Percentiles rank a stretch among this genome's conserved stretches.
Conservation (phyloP, 2,329 filamentous ascomycete species). For the Zasmidium cellare region DNA sequence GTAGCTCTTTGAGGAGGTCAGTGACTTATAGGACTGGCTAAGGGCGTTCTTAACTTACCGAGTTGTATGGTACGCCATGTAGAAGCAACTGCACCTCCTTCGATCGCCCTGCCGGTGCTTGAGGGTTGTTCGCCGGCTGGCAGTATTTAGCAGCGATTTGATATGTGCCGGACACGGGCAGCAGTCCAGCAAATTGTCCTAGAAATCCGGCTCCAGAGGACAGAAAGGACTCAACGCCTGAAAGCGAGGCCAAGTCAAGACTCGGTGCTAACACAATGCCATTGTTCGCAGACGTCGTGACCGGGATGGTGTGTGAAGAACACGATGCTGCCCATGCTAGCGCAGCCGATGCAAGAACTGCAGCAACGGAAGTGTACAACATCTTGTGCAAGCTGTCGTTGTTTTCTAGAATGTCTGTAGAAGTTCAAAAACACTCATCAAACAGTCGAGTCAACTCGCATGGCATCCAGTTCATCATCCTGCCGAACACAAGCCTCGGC, state of each 20-base stretch:
- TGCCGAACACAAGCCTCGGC: not conserved
- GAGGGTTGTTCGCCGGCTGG: slow-evolving; percentile 6
- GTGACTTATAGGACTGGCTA: not conserved
- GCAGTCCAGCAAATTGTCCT: slow-evolving; percentile 12
- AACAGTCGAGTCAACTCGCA: no score
- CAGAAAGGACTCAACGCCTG: slow-evolving; percentile 17
- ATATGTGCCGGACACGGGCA: slow-evolving; percentile 15
- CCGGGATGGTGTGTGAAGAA: slow-evolving; percentile 11
- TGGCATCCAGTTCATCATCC: not conserved
- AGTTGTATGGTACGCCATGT: slow-evolving; percentile 19
- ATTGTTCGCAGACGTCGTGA: slow-evolving; percentile 14
- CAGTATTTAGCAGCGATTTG: slow-evolving; percentile 19
- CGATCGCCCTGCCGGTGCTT: slow-evolving; percentile 8
- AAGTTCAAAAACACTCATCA: no score
- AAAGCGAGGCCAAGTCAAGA: slow-evolving; percentile 11
- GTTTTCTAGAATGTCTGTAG: not conserved
- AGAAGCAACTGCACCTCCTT: slow-evolving; percentile 18
- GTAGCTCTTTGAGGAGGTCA: slow-evolving; percentile 13
- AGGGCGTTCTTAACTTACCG: slow-evolving; percentile 1
- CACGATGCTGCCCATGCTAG: slow-evolving; percentile 12
- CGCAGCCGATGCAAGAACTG: slow-evolving; percentile 5
- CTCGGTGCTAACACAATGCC: slow-evolving; percentile 11
- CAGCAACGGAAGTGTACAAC: not conserved
- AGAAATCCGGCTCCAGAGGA: slow-evolving; percentile 18
- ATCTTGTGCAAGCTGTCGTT: not conserved